Percentiles rank a stretch among this genome's conserved stretches.
Evolutionary conservation across 2,329 filamentous ascomycete genomes (phyloP).

Genomic region (Fusarium torreyae): DNA sequence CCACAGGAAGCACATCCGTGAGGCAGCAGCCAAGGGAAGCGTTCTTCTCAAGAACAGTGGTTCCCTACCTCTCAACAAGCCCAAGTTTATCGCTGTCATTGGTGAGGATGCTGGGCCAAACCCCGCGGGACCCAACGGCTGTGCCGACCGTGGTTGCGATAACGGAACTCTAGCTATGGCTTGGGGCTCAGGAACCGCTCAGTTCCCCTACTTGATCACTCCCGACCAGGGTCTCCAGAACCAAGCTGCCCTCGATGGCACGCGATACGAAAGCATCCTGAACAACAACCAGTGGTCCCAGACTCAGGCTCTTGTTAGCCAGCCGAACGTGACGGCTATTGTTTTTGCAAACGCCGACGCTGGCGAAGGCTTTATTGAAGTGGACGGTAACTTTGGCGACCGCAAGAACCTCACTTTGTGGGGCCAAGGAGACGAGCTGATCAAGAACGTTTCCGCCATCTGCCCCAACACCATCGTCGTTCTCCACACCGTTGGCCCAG

Average conservation of each 20-base stretch:
- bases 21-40: constrained; percentile 83
- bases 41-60: constrained; percentile 91
- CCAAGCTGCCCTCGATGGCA: constrained; percentile 72
- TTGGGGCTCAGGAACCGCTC: constrained; percentile 83
- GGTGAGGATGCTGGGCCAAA: constrained; percentile 88
- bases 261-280: constrained; percentile 76
- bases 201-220: constrained; percentile 83
- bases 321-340: constrained; percentile 78
- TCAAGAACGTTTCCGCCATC: constrained; percentile 82
- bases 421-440: constrained; percentile 84
- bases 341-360: constrained; percentile 92
- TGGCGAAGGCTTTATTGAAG: constrained; percentile 87
- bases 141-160: constrained; percentile 75
- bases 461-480: constrained; percentile 94
- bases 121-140: constrained; percentile 83
- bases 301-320: constrained; percentile 71
- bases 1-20: constrained; percentile 80
- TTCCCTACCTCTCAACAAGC: constrained; percentile 82
- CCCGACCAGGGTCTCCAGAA: constrained; percentile 79
- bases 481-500: constrained; percentile 87
- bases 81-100: constrained; percentile 82
- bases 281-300: constrained; percentile 75
- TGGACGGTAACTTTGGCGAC: constrained; percentile 89
- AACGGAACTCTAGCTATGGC: constrained; percentile 78
- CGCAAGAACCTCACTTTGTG: constrained; percentile 94